Evolutionary conservation across 2,329 filamentous ascomycete genomes (phyloP).

Genomic region (Coniella lustricola): DNA sequence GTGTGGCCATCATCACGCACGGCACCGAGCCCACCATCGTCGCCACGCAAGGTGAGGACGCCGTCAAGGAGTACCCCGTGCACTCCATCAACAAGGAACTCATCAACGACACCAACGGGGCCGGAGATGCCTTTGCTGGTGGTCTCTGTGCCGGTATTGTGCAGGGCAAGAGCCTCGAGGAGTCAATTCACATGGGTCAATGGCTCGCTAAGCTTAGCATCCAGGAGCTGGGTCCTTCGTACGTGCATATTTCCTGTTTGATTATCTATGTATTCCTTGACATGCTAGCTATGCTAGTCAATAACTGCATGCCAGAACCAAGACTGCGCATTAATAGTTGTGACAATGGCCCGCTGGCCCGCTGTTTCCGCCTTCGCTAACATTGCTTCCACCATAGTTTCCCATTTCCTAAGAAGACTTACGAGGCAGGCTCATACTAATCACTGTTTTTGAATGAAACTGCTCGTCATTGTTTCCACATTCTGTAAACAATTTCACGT

Average conservation of each 20-base stretch:
- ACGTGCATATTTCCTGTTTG: conserved; percentile 38
- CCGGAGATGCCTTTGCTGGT: conserved; percentile 93
- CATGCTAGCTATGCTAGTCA: conserved; percentile 1
- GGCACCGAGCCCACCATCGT: conserved; percentile 87
- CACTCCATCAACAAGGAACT: conserved; percentile 67
- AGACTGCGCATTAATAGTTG: conserved; percentile 9
- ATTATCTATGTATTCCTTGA: conserved; percentile 3
- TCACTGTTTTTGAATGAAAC: conserved; percentile 21
- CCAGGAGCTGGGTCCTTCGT: conserved; percentile 92
- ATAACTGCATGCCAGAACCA: conserved; percentile 11
- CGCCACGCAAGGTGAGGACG: conserved; percentile 63
- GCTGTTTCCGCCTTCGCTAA: conserved; percentile 4
- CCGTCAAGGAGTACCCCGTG: conserved; percentile 72
- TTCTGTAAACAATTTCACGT: background rate
- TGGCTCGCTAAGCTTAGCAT: conserved; percentile 94
- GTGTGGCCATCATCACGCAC: conserved; percentile 88
- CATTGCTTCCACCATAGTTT: conserved; percentile 43
- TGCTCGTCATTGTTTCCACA: conserved; percentile 12
- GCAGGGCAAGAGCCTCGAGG: conserved; percentile 71
- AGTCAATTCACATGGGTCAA: conserved; percentile 83
- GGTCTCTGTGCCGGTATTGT: conserved; percentile 88
- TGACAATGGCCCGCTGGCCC: background rate
- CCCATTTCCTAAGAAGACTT: conserved; percentile 76
- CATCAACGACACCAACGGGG: conserved; percentile 96
- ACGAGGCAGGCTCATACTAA: conserved; percentile 36